A percentile compares a stretch with the other conserved stretches of the same genome.
phyloP scores from a whole-genome alignment of 257 asterid species.

The Solanum clarkiae region DNA sequence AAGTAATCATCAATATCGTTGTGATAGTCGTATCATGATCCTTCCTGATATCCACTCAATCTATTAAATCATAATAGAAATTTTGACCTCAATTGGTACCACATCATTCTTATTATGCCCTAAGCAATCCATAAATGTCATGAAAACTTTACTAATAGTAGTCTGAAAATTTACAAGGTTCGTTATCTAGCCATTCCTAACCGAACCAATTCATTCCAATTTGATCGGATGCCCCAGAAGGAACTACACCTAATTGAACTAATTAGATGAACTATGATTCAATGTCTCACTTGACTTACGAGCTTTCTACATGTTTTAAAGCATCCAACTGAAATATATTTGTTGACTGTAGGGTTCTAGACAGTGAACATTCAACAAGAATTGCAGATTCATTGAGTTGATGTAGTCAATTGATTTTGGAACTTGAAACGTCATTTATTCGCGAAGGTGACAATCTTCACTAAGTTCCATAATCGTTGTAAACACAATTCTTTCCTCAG shows the following conservation, averaged over 20 bases:
- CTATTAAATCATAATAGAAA: no score
- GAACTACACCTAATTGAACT: background rate
- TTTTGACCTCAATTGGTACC: no score
- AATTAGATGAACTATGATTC: no score
- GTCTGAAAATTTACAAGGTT: no score
- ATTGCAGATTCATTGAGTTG: background rate
- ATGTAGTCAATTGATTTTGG: background rate
- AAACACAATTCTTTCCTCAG: background rate
- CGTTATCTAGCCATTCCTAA: background rate
- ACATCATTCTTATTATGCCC: no score
- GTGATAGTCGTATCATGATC: no score
- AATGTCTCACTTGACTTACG: no score
- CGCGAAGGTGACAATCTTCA: background rate
- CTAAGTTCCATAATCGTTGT: background rate
- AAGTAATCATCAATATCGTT: no score
- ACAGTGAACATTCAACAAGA: background rate
- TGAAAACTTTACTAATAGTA: no score
- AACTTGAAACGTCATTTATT: background rate
- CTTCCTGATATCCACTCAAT: no score
- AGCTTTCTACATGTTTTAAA: no score
- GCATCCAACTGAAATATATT: background rate
- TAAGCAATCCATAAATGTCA: no score
- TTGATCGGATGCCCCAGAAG: background rate
- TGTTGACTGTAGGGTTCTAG: background rate
- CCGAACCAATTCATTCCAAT: background rate